Base-by-base conservation (phyloP, 2,329 filamentous ascomycete species). In the Fusarium sp. region DNA sequence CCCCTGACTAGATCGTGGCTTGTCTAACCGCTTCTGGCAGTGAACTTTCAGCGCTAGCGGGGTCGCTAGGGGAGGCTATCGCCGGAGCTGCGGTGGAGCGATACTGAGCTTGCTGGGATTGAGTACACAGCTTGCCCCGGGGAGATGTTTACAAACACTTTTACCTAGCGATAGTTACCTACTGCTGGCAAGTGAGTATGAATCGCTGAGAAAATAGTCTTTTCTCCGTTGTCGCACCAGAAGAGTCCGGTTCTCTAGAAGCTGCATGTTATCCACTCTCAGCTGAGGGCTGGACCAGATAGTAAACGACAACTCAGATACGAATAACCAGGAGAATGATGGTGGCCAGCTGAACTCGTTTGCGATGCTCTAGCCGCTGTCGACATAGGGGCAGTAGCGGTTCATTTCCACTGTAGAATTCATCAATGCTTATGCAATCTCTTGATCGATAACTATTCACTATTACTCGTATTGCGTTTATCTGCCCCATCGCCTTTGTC, bases 21-120 rank as follows among this genome's bases (percentile, higher is more conserved):
- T n/a, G 1, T 6, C 46, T 64, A 70, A 32, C 66, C 53, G 10
- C 7, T 3, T 54, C 2, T n/a, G 43, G 32, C 5, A 10, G 17
- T 37, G 8, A 3, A 26, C 8, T 19, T 9, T 2, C 6, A 3
- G 28, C 45, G 32, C 33, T 67, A 64, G 56, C 53, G 50, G 46
- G 39, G 44, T 65, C 50, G 46, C 46, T 61, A 41, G 55, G n/a
- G 30, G 22, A 56, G 46, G 35, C 50, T 41, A 52, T 65, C 56
- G 62, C 62, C 52, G 56, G 57, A 51, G 46, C 53, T 67, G 43
- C 28, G 46, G 65, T 67, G 63, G 63, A 50, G 48, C 48, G 45
- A 51, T 37, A 51, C 24, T 37, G 32, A 59, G 2, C 54, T 51
- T 39, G 65, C 60, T 51, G 43, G 66, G 65, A 58, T 69, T 30